These are phyloP conservation scores for Quercus cerris DNA, from an alignment of 306 rosid genomes.

Conservation along the genomic window DNA sequence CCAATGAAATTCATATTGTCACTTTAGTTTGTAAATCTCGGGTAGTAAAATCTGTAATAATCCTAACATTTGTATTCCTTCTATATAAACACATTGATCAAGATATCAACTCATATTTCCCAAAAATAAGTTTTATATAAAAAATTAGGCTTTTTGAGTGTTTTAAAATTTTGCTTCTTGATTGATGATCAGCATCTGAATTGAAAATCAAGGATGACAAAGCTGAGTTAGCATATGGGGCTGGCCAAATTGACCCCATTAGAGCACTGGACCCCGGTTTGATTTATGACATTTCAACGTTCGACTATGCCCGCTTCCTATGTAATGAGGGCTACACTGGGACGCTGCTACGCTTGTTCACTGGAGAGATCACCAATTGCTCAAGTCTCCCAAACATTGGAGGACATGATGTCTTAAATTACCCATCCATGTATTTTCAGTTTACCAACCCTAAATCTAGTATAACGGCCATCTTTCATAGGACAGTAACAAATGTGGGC, in stretches of 20 bases:
- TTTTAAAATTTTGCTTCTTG: neutral
- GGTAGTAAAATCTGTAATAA: no score
- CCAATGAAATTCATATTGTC: no score
- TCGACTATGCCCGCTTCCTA: constrained; percentile 49
- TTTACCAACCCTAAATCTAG: constrained; percentile 1
- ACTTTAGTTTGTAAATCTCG: no score
- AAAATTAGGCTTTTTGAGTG: neutral
- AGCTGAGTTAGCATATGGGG: constrained; percentile 46
- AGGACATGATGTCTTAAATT: constrained; percentile 62
- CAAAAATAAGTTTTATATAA: neutral
- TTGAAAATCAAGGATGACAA: constrained; percentile 21
- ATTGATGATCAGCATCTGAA: constrained; percentile 47
- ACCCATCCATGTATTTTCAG: constrained; percentile 60
- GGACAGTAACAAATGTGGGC: constrained; percentile 69
- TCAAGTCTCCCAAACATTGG: no score
- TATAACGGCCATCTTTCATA: constrained; percentile 45
- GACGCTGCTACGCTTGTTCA: constrained; percentile 28
- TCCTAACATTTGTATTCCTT: no score
- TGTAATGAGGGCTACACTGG: constrained; percentile 48
- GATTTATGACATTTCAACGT: constrained; percentile 38
- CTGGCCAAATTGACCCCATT: constrained; percentile 64
- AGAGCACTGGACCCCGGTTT: constrained; percentile 60
- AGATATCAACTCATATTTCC: no score
- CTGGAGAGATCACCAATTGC: constrained; percentile 1
- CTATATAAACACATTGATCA: no score